These are phyloP conservation scores for Pestalotiopsis sp. DNA, from an alignment of 2,329 filamentous ascomycete species.

Conservation along the genomic window DNA sequence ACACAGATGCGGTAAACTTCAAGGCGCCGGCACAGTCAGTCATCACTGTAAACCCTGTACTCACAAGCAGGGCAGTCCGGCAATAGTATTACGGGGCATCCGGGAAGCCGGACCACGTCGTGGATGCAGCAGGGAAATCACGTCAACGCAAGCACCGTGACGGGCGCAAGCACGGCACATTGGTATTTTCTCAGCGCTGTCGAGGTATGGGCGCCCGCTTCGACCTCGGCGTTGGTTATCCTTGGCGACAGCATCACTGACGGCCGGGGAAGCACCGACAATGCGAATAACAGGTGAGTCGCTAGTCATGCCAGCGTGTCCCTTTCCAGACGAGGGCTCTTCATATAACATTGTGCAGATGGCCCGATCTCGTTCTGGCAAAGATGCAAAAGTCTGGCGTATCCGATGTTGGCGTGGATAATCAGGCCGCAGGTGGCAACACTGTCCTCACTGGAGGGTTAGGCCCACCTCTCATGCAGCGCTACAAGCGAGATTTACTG, in stretches of 20 bases:
- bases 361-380: slow-evolving; percentile 59
- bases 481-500: slow-evolving; percentile 67
- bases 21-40: slow-evolving; percentile 51
- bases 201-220: slow-evolving; percentile 54
- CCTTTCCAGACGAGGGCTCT: background rate
- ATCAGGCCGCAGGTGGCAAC: slow-evolving; percentile 73
- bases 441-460: slow-evolving; percentile 63
- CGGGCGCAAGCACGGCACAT: slow-evolving; percentile 39
- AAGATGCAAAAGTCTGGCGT: slow-evolving; percentile 51
- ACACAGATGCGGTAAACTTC: slow-evolving; percentile 65
- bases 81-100: slow-evolving; percentile 63
- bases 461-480: slow-evolving; percentile 61
- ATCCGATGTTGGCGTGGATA: slow-evolving; percentile 57
- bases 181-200: slow-evolving; percentile 64
- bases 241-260: slow-evolving; percentile 71
- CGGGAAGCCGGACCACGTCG: slow-evolving; percentile 64
- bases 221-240: slow-evolving; percentile 50
- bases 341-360: slow-evolving; percentile 34
- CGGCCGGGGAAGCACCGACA: slow-evolving; percentile 62
- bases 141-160: slow-evolving; percentile 50
- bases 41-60: slow-evolving; percentile 61
- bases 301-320: background rate
- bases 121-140: slow-evolving; percentile 62
- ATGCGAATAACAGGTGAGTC: slow-evolving; percentile 57
- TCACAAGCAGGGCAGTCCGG: slow-evolving; percentile 57